Evolutionary conservation across 2,329 filamentous ascomycete genomes (phyloP), one percentile per base, ranked within the genome.

Genomic region (Calonectria crousiana): DNA sequence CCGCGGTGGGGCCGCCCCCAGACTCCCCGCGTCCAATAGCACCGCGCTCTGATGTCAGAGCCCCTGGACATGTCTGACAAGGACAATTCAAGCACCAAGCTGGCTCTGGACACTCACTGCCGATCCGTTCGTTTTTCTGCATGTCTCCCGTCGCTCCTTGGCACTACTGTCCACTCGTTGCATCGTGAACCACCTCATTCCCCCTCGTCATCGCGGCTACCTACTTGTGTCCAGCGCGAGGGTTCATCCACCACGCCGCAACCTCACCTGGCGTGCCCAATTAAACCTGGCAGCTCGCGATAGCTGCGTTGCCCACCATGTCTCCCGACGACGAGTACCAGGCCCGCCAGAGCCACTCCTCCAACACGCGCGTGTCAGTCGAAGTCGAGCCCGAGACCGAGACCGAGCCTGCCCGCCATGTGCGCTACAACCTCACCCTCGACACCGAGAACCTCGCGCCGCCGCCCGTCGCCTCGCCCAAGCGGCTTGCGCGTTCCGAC

Each of bases 391-490:
- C 72, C 30, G 49, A 66, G 20, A 36, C 49, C 49, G n/a, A n/a
- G n/a, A n/a, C n/a, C 58, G 65, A 56, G 51, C 58, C 49, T 8
- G 28, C 16, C 38, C 79, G 72, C 23, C 81, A 78, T 76, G 81
- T 82, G 36, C 79, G 76, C 65, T 82, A 83, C 58, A 77, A 80
- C 60, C 77, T 82, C 69, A 78, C 72, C 10, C 60, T 83, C 74
- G 78, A 82, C 44, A 81, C 81, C 6, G 69, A 81, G 28, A 81
- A 82, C 69, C 71, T 82, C 26, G 74, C 79, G 13, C 74, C 79
- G 51, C 68, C 76, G 18, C 52, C 64, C 23, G 72, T 49, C 28
- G 38, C 18, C 20, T 75, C 74, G 14, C 80, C 75, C 23, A 69
- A 72, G 11, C 78, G 71, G 11, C 74, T 78, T 26, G 70, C 74